These are phyloP conservation scores for Xylariomycetidae sp. DNA, from an alignment of 2,329 filamentous ascomycete genomes.

Conservation along the genomic window DNA sequence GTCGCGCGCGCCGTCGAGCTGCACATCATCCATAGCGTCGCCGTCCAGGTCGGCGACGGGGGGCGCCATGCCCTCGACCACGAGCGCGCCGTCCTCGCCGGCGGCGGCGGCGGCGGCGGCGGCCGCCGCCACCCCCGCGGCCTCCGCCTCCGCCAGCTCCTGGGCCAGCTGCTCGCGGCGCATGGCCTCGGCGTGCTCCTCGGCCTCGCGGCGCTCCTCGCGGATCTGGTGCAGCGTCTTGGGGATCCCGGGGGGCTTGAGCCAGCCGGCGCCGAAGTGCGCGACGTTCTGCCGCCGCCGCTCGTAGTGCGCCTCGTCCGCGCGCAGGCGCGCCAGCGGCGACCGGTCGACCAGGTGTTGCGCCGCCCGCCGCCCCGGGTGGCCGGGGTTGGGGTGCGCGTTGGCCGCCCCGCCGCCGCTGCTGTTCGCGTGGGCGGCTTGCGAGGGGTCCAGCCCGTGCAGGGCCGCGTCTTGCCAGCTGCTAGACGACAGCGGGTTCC, in stretches of 20 bases:
- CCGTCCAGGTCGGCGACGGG: constrained; percentile 16
- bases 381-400: too few relatives aligned
- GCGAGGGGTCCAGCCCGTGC: constrained; percentile 19
- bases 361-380: too few relatives aligned
- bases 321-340: constrained; percentile 60
- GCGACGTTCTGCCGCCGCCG: constrained; percentile 75
- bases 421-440: constrained; percentile 17
- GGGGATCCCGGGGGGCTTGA: constrained; percentile 77
- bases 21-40: constrained; percentile 43
- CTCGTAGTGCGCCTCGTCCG: constrained; percentile 72
- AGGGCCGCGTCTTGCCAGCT: constrained; percentile 28
- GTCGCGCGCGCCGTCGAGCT: constrained; percentile 52
- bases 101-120: constrained; percentile 26
- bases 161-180: constrained; percentile 64
- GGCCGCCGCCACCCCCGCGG: constrained; percentile 22
- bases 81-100: constrained; percentile 12
- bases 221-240: constrained; percentile 89
- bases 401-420: constrained; percentile 8
- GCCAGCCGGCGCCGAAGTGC: constrained; percentile 84
- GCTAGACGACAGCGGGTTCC: constrained; percentile 36
- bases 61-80: constrained; percentile 30
- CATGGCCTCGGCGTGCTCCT: constrained; percentile 74
- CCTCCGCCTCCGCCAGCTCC: constrained; percentile 67
- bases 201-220: constrained; percentile 82
- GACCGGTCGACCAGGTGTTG: constrained; percentile 49